Evolutionary conservation across 2,329 filamentous ascomycete genomes (phyloP).

Genomic region (Penicillium sp.): DNA sequence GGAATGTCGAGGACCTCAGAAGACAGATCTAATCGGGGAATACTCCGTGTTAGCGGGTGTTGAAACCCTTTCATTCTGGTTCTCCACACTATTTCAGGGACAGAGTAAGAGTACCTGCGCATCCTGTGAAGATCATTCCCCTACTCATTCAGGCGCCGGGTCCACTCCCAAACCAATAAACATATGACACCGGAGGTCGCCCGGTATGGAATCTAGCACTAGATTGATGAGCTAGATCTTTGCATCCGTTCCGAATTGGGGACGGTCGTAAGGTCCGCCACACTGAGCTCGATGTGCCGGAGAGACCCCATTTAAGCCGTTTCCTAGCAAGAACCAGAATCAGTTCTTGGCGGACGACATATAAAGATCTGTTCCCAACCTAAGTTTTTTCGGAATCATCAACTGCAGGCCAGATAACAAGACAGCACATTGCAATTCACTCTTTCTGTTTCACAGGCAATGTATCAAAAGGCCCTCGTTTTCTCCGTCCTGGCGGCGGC

Average conservation of each 20-base stretch:
- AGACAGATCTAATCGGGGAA: slow-evolving; percentile 7
- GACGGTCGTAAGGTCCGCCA: slow-evolving; percentile 20
- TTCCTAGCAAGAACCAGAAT: not conserved
- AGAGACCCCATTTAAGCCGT: slow-evolving; percentile 4
- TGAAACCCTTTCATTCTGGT: slow-evolving; percentile 10
- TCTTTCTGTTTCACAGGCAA: slow-evolving; percentile 16
- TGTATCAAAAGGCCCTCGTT: slow-evolving; percentile 34
- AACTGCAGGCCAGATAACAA: slow-evolving; percentile 30
- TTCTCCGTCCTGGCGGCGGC: slow-evolving; percentile 30
- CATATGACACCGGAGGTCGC: slow-evolving; percentile 10
- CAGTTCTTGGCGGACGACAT: slow-evolving; percentile 10
- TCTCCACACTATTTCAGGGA: slow-evolving; percentile 7
- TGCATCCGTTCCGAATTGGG: slow-evolving; percentile 13
- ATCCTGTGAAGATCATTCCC: slow-evolving; percentile 19
- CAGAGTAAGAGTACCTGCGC: slow-evolving; percentile 2
- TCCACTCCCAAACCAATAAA: slow-evolving; percentile 19
- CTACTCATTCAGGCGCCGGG: slow-evolving; percentile 11
- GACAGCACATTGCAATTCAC: slow-evolving; percentile 9
- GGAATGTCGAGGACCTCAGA: not conserved
- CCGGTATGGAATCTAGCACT: slow-evolving; percentile 14
- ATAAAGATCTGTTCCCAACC: slow-evolving; percentile 18
- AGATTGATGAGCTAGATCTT: slow-evolving; percentile 10
- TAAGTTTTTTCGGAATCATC: slow-evolving; percentile 11
- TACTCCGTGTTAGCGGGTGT: slow-evolving; percentile 10
- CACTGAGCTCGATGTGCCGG: slow-evolving; percentile 7